A percentile compares a stretch with the other conserved stretches of the same genome.
These are phyloP conservation scores for Corylus avellana DNA, from an alignment of 306 rosid species.

Conservation along the genomic window DNA sequence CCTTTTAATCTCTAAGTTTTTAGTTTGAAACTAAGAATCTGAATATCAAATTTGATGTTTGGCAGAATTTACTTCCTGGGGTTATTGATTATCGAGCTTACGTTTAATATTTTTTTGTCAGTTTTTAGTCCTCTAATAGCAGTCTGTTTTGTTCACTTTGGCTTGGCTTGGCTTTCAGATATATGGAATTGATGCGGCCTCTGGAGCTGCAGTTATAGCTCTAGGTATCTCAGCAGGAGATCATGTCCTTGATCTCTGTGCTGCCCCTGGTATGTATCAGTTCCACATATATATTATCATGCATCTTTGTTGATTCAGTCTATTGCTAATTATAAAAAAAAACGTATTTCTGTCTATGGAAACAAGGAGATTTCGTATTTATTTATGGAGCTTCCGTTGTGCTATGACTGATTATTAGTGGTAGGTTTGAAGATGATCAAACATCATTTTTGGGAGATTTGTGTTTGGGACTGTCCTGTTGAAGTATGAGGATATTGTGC, in stretches of 20 bases:
- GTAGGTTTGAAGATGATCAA: background rate
- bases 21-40: background rate
- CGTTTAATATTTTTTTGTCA: background rate
- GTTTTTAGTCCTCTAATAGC: background rate
- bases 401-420: background rate
- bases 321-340: background rate
- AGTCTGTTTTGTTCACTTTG: background rate
- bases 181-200: slow-evolving; percentile 94
- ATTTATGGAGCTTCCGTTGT: background rate
- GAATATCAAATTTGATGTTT: background rate
- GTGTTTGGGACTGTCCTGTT: background rate
- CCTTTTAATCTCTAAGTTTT: background rate
- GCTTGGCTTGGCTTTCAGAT: slow-evolving; percentile 44
- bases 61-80: background rate
- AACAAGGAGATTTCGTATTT: background rate
- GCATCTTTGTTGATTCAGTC: background rate
- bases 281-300: background rate
- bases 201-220: slow-evolving; percentile 93
- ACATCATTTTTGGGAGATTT: background rate
- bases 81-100: background rate
- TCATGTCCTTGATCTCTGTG: slow-evolving; percentile 92
- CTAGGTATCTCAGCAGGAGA: slow-evolving; percentile 68
- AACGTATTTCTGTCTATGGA: background rate
- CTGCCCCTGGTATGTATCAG: slow-evolving; percentile 73
- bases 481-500: background rate